A percentile compares a stretch with the other conserved stretches of the same genome.
phyloP scores from a whole-genome alignment of 2,329 filamentous ascomycete species.

The Didymella arachidicola region DNA sequence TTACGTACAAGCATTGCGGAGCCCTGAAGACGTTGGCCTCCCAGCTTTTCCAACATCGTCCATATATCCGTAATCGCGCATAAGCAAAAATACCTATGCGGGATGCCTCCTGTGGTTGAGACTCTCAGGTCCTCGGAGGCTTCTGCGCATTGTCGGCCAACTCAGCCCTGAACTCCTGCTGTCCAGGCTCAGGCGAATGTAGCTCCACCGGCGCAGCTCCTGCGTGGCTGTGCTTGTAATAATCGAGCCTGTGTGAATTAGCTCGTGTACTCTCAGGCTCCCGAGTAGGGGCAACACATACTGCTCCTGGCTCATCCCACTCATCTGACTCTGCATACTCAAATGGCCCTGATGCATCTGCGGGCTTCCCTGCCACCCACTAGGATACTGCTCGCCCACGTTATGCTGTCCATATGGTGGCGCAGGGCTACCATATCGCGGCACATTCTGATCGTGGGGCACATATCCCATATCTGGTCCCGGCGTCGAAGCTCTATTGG shows the following conservation, averaged over 20 bases:
- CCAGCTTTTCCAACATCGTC: background rate
- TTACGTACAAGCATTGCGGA: background rate
- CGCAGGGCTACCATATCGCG: slow-evolving; percentile 21
- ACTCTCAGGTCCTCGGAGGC: slow-evolving; percentile 6
- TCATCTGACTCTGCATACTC: slow-evolving; percentile 29
- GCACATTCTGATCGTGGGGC: slow-evolving; percentile 12
- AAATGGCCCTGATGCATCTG: slow-evolving; percentile 27
- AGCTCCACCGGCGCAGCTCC: slow-evolving; percentile 29
- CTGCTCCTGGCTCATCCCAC: slow-evolving; percentile 33
- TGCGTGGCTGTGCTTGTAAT: slow-evolving; percentile 31
- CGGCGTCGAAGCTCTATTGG: slow-evolving; percentile 11
- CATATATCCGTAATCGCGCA: background rate
- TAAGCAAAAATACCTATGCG: too few species aligned
- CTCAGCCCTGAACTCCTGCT: slow-evolving; percentile 36
- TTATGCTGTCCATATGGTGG: slow-evolving; percentile 38
- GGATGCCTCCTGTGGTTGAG: background rate
- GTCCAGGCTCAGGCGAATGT: slow-evolving; percentile 32
- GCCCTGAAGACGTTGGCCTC: background rate
- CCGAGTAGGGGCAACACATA: slow-evolving; percentile 21
- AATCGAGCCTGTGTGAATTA: slow-evolving; percentile 30
- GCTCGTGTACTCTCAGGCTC: background rate
- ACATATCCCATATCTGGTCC: slow-evolving; percentile 16
- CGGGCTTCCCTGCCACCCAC: slow-evolving; percentile 30
- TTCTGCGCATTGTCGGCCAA: slow-evolving; percentile 32
- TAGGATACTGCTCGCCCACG: slow-evolving; percentile 33